Evolutionary conservation across 1,139 yeast genomes (phyloP).

Genomic region (Kodamaea ohmeri): DNA sequence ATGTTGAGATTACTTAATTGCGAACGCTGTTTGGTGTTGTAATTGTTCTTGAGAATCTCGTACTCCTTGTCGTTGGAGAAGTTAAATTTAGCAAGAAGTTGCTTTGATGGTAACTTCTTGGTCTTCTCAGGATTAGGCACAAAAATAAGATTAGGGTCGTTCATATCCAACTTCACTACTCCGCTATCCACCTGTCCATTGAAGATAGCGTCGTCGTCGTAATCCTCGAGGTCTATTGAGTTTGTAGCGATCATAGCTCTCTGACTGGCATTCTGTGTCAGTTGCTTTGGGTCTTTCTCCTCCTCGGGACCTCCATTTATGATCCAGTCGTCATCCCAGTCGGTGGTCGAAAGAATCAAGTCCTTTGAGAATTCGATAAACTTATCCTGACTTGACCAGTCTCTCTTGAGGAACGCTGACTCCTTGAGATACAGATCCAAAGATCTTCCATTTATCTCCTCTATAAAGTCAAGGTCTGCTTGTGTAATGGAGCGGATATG

Average conservation of each 20-base stretch:
- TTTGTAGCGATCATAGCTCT: constrained; percentile 11
- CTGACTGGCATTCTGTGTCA: no score
- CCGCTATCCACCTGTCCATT: constrained; percentile 59
- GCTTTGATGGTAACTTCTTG: constrained; percentile 12
- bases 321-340: constrained; percentile 76
- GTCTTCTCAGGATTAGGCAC: constrained; percentile 42
- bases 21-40: constrained; percentile 88
- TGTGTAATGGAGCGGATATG: constrained; percentile 22
- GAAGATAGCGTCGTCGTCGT: constrained; percentile 77
- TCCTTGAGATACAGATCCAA: constrained; percentile 20
- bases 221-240: constrained; percentile 35
- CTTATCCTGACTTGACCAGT: constrained; percentile 38
- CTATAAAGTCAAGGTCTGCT: constrained; percentile 33
- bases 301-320: constrained; percentile 45
- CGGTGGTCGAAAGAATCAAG: constrained; percentile 69
- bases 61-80: constrained; percentile 88
- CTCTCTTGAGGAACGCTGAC: constrained; percentile 36
- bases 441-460: constrained; percentile 24
- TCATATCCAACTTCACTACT: constrained; percentile 68
- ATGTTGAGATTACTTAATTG: constrained; percentile 88
- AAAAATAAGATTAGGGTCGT: constrained; percentile 77
- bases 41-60: constrained; percentile 76
- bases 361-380: constrained; percentile 52
- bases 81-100: constrained; percentile 54
- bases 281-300: constrained; percentile 11